A percentile compares a stretch with the other conserved stretches of the same genome.
Conservation (phyloP, 1,284 basidiomycete species). For the Rhodofomes roseus region DNA sequence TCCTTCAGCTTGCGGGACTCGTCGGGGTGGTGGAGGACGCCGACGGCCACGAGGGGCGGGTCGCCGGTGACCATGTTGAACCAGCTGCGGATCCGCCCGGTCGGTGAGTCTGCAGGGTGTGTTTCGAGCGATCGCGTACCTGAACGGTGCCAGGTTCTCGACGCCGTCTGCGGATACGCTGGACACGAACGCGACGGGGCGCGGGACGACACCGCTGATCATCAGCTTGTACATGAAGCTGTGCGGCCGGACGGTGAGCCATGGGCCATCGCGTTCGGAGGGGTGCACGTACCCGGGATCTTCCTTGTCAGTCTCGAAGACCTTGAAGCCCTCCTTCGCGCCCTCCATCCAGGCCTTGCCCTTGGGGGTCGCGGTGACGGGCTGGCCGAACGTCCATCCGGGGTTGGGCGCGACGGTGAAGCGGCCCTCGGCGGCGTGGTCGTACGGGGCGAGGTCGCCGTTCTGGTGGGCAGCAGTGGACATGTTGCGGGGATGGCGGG, state of each 20-base stretch:
- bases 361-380: conserved; percentile 41
- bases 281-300: conserved; percentile 38
- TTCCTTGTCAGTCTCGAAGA: conserved; percentile 46
- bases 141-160: conserved; percentile 68
- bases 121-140: conserved; percentile 29
- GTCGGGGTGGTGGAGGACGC: conserved; percentile 37
- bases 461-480: background rate
- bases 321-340: conserved; percentile 51
- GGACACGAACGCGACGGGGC: conserved; percentile 75
- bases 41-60: conserved; percentile 66
- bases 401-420: conserved; percentile 54
- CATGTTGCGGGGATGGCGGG: background rate
- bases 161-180: conserved; percentile 52
- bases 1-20: conserved; percentile 48
- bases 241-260: background rate
- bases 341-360: conserved; percentile 50
- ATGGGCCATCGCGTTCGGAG: background rate
- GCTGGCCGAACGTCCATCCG: conserved; percentile 53
- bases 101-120: background rate
- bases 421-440: conserved; percentile 18
- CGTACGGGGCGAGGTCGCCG: conserved; percentile 13
- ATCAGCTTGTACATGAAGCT: conserved; percentile 38
- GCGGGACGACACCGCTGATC: conserved; percentile 65
- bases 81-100: conserved; percentile 36
- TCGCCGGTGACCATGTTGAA: conserved; percentile 59